Percentiles rank a stretch among this genome's conserved stretches.
These are phyloP conservation scores for Prunus dulcis DNA, from an alignment of 306 rosid genomes.

Conservation along the genomic window DNA sequence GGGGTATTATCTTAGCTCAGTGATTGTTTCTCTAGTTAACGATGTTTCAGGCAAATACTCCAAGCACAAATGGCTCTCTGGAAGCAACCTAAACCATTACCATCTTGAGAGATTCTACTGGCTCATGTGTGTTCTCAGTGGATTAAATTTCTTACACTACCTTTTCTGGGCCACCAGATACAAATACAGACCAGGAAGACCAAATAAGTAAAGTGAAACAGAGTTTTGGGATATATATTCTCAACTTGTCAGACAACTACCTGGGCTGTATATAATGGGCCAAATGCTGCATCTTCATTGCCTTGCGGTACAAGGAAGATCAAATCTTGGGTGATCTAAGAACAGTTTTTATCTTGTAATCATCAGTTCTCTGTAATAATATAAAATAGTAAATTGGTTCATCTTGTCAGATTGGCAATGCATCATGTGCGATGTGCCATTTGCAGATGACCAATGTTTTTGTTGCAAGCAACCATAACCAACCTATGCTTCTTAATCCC, in stretches of 20 bases:
- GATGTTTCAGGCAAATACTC: conserved; percentile 41
- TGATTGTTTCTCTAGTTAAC: conserved; percentile 69
- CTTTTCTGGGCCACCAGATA: conserved; percentile 70
- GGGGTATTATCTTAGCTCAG: conserved; percentile 89
- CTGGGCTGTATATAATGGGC: background rate
- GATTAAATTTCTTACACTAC: conserved; percentile 73
- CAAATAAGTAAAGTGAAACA: background rate
- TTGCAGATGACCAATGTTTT: background rate
- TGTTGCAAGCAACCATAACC: background rate
- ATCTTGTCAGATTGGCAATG: background rate
- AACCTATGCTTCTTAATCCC: no score
- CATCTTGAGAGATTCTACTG: conserved; percentile 82
- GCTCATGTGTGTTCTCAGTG: conserved; percentile 88
- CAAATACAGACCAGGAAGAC: conserved; percentile 56
- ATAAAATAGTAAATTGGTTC: background rate
- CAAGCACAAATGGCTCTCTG: conserved; percentile 62
- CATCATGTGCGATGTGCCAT: no score
- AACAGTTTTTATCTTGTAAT: background rate
- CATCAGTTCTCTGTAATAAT: background rate
- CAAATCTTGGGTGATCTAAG: background rate
- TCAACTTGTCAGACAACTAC: background rate
- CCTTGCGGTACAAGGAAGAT: no score
- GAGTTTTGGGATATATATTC: background rate
- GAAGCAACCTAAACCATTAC: conserved; percentile 55
- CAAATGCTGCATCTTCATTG: background rate